Evolutionary conservation across 345 rosid species (phyloP).

Genomic region (Euphorbia tirucalli): DNA sequence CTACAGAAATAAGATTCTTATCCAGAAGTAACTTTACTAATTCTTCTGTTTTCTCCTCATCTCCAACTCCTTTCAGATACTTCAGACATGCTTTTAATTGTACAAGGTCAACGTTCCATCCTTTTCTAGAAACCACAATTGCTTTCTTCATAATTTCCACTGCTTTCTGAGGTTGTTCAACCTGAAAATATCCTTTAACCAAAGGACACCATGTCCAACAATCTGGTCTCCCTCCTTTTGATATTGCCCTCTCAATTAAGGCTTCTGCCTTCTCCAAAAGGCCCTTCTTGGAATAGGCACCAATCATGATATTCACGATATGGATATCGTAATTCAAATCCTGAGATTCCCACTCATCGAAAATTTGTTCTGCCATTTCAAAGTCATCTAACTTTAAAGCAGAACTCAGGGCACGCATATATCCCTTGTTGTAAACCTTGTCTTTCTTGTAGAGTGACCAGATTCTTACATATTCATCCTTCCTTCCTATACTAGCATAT

Average conservation of each 20-base stretch:
- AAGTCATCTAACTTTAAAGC: slow-evolving; percentile 38
- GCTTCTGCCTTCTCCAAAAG: slow-evolving; percentile 33
- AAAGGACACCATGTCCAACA: no score
- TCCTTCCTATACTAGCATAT: slow-evolving; percentile 33
- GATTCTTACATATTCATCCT: slow-evolving; percentile 39
- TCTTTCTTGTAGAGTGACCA: slow-evolving; percentile 34
- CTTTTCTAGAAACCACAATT: slow-evolving; percentile 6
- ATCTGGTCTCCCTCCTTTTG: no score
- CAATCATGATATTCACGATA: slow-evolving; percentile 31
- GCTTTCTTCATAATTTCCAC: slow-evolving; percentile 36
- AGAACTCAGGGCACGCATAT: slow-evolving; percentile 20
- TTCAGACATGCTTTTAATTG: slow-evolving; percentile 28
- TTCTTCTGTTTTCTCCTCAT: slow-evolving; percentile 19
- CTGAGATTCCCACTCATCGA: slow-evolving; percentile 40
- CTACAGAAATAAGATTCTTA: slow-evolving; percentile 22
- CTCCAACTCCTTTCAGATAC: slow-evolving; percentile 31
- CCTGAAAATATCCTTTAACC: slow-evolving; percentile 20
- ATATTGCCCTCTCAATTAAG: slow-evolving; percentile 18
- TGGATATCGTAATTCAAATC: slow-evolving; percentile 10
- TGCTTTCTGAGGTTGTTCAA: slow-evolving; percentile 25
- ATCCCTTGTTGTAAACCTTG: slow-evolving; percentile 24
- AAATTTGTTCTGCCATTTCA: slow-evolving; percentile 43
- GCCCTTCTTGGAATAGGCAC: slow-evolving; percentile 33
- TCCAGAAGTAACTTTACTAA: slow-evolving; percentile 23
- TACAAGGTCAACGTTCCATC: slow-evolving; percentile 21